phyloP scores from a whole-genome alignment of 495 filamentous ascomycete species.

The Parmelia sp. region DNA sequence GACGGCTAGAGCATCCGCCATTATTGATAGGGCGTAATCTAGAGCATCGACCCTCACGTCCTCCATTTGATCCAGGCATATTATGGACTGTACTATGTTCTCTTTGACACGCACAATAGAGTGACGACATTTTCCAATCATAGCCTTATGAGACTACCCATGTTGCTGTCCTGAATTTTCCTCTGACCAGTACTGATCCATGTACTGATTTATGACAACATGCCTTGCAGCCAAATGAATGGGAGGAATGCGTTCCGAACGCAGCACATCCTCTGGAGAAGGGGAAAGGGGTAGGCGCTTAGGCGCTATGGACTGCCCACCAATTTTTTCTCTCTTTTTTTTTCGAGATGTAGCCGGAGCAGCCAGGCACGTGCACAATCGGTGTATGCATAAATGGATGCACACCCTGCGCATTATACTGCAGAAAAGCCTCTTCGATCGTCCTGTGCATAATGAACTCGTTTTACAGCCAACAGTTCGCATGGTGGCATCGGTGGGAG shows the following conservation, averaged over 20 bases:
- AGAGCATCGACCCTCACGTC: conserved; percentile 30
- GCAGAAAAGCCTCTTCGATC: conserved; percentile 2
- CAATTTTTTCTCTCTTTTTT: background rate
- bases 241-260: conserved; percentile 11
- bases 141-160: conserved; percentile 38
- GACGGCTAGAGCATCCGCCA: conserved; percentile 39
- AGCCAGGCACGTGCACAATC: background rate
- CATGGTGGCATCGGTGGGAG: background rate
- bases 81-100: conserved; percentile 27
- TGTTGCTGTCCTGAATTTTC: conserved; percentile 21
- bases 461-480: conserved; percentile 3
- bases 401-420: background rate
- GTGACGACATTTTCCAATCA: conserved; percentile 35
- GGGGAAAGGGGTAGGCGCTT: background rate
- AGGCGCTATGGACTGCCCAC: background rate
- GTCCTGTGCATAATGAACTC: conserved; percentile 5
- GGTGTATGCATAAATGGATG: too few species aligned
- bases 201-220: conserved; percentile 9
- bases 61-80: conserved; percentile 43
- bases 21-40: conserved; percentile 29
- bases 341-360: conserved; percentile 14
- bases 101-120: background rate
- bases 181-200: too few species aligned
- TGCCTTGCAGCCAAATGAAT: conserved; percentile 5
- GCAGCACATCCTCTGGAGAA: background rate